Conservation (phyloP, 139 green algal genomes). For the Chlamydomonas applanata region DNA sequence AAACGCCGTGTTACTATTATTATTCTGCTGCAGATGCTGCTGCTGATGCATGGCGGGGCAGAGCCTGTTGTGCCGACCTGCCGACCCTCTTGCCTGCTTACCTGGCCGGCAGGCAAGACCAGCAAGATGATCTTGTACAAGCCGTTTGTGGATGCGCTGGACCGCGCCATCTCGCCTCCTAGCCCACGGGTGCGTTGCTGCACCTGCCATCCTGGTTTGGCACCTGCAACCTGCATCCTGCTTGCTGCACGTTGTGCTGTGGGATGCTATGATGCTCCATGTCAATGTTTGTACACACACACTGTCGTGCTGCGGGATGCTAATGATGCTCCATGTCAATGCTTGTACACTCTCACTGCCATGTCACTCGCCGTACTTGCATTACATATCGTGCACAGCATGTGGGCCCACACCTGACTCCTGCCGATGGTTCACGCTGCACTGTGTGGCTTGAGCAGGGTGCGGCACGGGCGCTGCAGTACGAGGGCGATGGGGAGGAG, state of each 20-base stretch:
- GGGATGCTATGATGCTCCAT: background rate
- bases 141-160: slow-evolving; percentile 36
- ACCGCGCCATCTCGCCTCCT: slow-evolving; percentile 3
- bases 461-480: background rate
- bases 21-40: background rate
- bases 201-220: no score
- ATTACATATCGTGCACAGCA: no score
- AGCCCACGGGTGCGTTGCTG: background rate
- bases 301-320: no score
- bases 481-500: background rate
- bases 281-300: background rate
- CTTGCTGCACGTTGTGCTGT: no score
- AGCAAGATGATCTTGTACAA: slow-evolving; percentile 41
- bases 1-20: background rate
- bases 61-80: background rate
- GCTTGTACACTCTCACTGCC: background rate
- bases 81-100: background rate
- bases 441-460: background rate
- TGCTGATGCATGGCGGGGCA: background rate
- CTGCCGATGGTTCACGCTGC: no score
- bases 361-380: no score
- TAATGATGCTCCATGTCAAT: background rate
- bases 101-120: slow-evolving; percentile 28
- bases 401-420: no score
- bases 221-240: no score